Conservation (phyloP, 1,284 basidiomycete species). For the Hypsizygus ulmarius region DNA sequence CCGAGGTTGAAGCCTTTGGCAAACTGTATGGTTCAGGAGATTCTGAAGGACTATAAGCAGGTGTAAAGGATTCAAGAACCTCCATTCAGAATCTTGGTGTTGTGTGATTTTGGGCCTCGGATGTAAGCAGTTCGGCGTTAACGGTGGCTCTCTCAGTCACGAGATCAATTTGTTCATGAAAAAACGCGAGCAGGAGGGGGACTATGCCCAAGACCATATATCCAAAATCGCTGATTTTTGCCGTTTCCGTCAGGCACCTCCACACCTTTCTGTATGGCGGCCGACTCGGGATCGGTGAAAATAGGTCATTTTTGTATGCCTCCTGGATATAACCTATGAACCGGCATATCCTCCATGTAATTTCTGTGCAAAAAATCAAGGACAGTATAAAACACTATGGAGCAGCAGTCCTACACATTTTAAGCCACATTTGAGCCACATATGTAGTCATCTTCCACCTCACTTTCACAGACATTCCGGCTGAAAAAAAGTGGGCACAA, state of each 20-base stretch:
- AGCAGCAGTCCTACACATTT: too few species aligned
- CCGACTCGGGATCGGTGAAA: neutral
- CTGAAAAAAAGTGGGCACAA: too few species aligned
- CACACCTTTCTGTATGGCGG: neutral
- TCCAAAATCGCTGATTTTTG: neutral
- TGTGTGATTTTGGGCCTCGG: constrained; percentile 16
- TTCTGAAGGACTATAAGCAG: constrained; percentile 25
- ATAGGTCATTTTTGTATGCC: neutral
- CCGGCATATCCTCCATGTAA: neutral
- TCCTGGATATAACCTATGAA: neutral
- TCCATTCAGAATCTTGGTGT: constrained; percentile 27
- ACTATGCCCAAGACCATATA: too few species aligned
- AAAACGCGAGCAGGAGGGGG: too few species aligned
- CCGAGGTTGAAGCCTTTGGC: constrained; percentile 29
- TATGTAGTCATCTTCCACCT: too few species aligned
- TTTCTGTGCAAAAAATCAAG: too few species aligned
- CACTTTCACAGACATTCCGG: too few species aligned
- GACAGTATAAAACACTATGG: too few species aligned
- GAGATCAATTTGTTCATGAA: too few species aligned
- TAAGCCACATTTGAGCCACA: too few species aligned
- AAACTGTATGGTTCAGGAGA: constrained; percentile 24
- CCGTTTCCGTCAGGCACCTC: neutral
- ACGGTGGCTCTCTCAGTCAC: neutral
- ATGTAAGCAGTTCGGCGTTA: constrained; percentile 18
- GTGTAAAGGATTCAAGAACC: constrained; percentile 30